Conservation (phyloP, 257 asterid species). For the Voacanga thouarsii region DNA sequence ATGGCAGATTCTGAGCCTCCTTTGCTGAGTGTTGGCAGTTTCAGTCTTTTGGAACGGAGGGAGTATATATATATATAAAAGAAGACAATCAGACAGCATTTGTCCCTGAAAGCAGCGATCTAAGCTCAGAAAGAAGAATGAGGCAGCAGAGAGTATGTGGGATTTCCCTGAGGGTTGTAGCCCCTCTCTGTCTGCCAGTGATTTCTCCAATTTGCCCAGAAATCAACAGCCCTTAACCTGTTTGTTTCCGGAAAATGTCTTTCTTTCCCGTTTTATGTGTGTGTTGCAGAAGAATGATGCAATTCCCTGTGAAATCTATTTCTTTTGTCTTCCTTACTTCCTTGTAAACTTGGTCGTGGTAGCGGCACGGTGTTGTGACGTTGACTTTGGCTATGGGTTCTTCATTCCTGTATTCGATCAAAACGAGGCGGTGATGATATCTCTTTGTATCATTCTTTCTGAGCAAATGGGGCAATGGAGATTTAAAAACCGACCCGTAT, state of each 20-base stretch:
- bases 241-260: too few species aligned
- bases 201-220: not conserved
- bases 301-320: not conserved
- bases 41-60: too few species aligned
- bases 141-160: constrained; percentile 15
- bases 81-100: not conserved
- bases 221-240: constrained; percentile 4
- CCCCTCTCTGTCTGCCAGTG: constrained; percentile 18
- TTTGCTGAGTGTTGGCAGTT: not conserved
- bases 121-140: constrained; percentile 23
- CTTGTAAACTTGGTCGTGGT: too few species aligned
- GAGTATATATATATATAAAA: too few species aligned
- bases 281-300: too few species aligned
- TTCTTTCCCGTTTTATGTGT: too few species aligned
- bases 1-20: not conserved
- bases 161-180: constrained; percentile 19
- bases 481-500: constrained; percentile 24
- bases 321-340: not conserved
- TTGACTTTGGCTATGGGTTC: too few species aligned
- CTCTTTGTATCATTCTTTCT: too few species aligned
- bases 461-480: not conserved
- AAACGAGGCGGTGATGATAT: too few species aligned
- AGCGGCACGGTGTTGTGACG: too few species aligned
- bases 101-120: not conserved
- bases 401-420: too few species aligned